Base-by-base conservation (phyloP, 495 filamentous ascomycete species). In the Penicillium subrubescens region DNA sequence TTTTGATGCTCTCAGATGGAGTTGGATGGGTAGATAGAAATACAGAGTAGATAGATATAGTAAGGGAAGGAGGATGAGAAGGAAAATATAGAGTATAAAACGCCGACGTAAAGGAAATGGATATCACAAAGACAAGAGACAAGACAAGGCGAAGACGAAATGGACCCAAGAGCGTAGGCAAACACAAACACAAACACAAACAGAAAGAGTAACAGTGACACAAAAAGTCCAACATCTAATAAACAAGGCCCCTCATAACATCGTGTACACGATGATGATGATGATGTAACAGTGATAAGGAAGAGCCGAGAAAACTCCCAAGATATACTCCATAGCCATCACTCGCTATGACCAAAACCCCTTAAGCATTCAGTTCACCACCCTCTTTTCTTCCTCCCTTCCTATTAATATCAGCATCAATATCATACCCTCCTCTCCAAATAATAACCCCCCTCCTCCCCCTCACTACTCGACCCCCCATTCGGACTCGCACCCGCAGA, bases 1-100 rank as follows among this genome's bases (percentile, higher is more conserved):
- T 7, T 33, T 33, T 33, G 31, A 8, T 33, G 3, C 31, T 33
- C 31, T 5, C 3, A 8, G 31, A 33, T 8, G 2, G 25, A 2
- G 27, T n/a, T 58, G 31, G 31, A 33, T 8, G 2, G 25, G 3
- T 34, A 2, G 27, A 31, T 58, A 53, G 15, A n/a, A 56, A 62
- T 59, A 62, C 59, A 61, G 41, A 63, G 4, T 33, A 2, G 27
- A 31, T 58, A 53, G 15, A n/a, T 53, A 62, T 59, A 62, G 62
- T 46, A 60, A 57, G 33, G 44, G 46, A 66, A 50, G 25, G 58
- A 51, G 69, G 55, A 39, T 27, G 27, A 27, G 25, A 59, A 61
- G 52, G 37, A 60, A 34, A 15, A 23, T 23, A 54, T 54, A 17
- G 15, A 17, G 15, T 17, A 41, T 15, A 17, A 41, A 51, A 65